Evolutionary conservation across 192 early-diverging fungal genomes (phyloP).

Genomic region (Obelidium mucronatum): DNA sequence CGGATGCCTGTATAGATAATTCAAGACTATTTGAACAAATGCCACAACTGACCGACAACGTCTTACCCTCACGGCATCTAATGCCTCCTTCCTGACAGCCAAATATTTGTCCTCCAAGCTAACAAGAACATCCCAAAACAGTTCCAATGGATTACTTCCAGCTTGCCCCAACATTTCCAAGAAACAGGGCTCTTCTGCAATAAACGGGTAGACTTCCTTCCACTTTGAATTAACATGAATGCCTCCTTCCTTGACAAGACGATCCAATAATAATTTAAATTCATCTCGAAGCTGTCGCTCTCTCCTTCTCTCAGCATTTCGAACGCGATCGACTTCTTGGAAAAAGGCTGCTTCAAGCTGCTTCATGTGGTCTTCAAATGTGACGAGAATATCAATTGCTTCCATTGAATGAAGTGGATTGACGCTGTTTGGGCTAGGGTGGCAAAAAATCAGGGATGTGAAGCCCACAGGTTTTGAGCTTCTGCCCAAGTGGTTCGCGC

Average conservation of each 20-base stretch:
- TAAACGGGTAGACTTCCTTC: constrained; percentile 81
- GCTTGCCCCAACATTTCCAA: constrained; percentile 75
- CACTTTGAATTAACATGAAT: constrained; percentile 81
- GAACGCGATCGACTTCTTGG: constrained; percentile 50
- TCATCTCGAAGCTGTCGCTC: constrained; percentile 77
- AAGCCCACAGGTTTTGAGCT: constrained; percentile 61
- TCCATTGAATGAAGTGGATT: constrained; percentile 72
- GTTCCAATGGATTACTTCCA: constrained; percentile 86
- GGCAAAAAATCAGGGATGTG: constrained; percentile 57
- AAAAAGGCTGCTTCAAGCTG: constrained; percentile 65
- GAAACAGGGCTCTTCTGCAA: constrained; percentile 77
- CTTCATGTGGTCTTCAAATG: constrained; percentile 82
- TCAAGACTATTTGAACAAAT: neutral
- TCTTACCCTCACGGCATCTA: constrained; percentile 66
- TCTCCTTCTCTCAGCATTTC: constrained; percentile 52
- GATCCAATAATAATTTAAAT: constrained; percentile 66
- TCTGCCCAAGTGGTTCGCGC: constrained; percentile 62
- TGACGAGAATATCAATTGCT: constrained; percentile 80
- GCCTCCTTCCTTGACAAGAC: constrained; percentile 59
- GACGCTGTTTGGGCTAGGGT: constrained; percentile 23
- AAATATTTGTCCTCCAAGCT: constrained; percentile 79
- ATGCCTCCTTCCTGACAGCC: constrained; percentile 70
- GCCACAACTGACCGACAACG: neutral
- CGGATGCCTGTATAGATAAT: constrained; percentile 9
- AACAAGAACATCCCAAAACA: constrained; percentile 93